Evolutionary conservation across 805 yeast species (phyloP).

Genomic region (Diddensiella transvaalensis): DNA sequence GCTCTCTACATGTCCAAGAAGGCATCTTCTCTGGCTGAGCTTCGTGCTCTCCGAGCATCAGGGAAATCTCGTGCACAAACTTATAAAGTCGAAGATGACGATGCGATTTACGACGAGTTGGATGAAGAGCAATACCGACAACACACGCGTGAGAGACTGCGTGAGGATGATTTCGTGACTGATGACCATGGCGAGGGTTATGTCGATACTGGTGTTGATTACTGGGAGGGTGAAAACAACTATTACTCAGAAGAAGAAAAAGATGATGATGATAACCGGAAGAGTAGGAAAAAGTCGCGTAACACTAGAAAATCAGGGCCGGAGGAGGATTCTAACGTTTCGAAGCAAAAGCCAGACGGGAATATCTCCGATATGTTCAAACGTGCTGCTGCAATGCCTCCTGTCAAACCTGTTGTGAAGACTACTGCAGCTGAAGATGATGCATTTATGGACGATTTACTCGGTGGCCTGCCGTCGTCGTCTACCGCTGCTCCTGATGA

Average conservation of each 20-base stretch:
- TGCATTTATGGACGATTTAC: constrained; percentile 64
- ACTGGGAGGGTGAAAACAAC: constrained; percentile 64
- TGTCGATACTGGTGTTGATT: constrained; percentile 89
- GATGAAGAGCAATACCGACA: constrained; percentile 76
- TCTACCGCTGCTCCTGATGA: constrained; percentile 23
- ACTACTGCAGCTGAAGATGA: constrained; percentile 35
- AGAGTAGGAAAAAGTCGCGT: constrained; percentile 24
- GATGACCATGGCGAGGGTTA: constrained; percentile 94
- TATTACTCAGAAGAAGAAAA: constrained; percentile 27
- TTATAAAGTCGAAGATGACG: constrained; percentile 47
- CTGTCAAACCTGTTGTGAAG: constrained; percentile 1
- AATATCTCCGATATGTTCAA: constrained; percentile 38
- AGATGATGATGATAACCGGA: constrained; percentile 26
- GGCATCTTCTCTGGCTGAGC: constrained; percentile 9
- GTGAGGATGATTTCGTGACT: constrained; percentile 89
- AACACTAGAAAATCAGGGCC: constrained; percentile 27
- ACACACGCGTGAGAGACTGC: constrained; percentile 72
- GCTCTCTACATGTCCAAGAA: neutral
- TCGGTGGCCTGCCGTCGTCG: constrained; percentile 47
- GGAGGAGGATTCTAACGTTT: constrained; percentile 25
- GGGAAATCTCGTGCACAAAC: constrained; percentile 34
- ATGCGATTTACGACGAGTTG: constrained; percentile 78
- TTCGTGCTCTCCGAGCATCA: constrained; percentile 10
- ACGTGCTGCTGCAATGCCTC: constrained; percentile 51
- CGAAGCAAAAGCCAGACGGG: constrained; percentile 26